Conservation (phyloP, 2,329 filamentous ascomycete genomes). For the Aspergillus sp. region DNA sequence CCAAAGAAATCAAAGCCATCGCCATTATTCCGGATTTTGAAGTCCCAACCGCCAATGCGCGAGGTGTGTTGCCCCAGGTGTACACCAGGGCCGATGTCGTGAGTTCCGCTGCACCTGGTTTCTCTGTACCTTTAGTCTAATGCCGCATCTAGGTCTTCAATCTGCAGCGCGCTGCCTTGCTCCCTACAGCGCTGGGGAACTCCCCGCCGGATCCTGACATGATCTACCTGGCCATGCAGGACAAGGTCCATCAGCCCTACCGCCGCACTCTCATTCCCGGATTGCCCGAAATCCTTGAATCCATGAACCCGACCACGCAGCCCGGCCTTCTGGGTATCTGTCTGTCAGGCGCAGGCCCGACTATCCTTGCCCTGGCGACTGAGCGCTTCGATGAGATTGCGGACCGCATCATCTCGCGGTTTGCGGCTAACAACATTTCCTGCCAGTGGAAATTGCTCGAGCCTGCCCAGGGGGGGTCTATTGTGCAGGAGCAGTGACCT, state of each 20-base stretch:
- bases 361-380: slow-evolving; percentile 86
- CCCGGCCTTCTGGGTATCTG: slow-evolving; percentile 88
- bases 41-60: slow-evolving; percentile 84
- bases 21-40: slow-evolving; percentile 95
- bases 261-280: slow-evolving; percentile 85
- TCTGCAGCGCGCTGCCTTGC: slow-evolving; percentile 81
- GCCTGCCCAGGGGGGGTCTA: slow-evolving; percentile 60
- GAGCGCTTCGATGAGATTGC: slow-evolving; percentile 84
- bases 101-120: slow-evolving; percentile 27
- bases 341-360: slow-evolving; percentile 87
- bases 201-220: slow-evolving; percentile 85
- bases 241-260: slow-evolving; percentile 96
- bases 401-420: slow-evolving; percentile 62
- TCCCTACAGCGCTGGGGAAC: slow-evolving; percentile 80
- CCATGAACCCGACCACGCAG: slow-evolving; percentile 78
- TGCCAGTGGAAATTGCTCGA: slow-evolving; percentile 84
- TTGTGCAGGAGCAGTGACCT: slow-evolving; percentile 18
- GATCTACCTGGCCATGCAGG: slow-evolving; percentile 97
- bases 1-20: slow-evolving; percentile 88
- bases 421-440: slow-evolving; percentile 55
- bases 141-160: slow-evolving; percentile 57
- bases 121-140: too few relatives aligned
- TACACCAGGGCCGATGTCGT: slow-evolving; percentile 80
- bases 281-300: slow-evolving; percentile 79
- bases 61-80: slow-evolving; percentile 68